Evolutionary conservation across 2,329 filamentous ascomycete genomes (phyloP).

Genomic region (Cordyceps fumosorosea): DNA sequence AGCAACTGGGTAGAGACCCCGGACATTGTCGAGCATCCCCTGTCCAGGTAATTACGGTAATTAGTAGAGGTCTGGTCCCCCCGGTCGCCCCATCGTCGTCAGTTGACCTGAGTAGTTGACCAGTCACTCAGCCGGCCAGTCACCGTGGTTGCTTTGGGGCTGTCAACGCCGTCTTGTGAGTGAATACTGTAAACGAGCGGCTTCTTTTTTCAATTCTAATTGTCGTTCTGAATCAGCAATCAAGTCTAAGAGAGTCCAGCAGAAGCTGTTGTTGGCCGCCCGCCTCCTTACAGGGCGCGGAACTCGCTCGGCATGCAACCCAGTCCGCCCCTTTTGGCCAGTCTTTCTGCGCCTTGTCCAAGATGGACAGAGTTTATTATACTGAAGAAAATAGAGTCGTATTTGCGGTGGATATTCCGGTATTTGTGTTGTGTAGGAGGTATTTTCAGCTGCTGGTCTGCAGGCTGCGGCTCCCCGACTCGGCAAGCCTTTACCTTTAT

Average conservation of each 20-base stretch:
- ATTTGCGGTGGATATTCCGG: not conserved
- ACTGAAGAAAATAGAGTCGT: not conserved
- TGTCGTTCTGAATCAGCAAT: no score
- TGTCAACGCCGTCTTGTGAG: no score
- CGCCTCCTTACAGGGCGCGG: not conserved
- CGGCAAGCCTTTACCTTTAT: no score
- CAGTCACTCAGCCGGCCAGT: not conserved
- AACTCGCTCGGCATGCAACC: not conserved
- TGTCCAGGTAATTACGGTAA: slow-evolving; percentile 21
- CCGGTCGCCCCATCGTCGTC: not conserved
- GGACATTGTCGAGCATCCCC: not conserved
- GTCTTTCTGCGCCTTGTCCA: not conserved
- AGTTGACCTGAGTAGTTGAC: not conserved
- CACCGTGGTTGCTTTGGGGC: not conserved
- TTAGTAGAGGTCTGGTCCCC: slow-evolving; percentile 9
- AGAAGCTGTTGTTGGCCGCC: no score
- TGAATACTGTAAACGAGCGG: no score
- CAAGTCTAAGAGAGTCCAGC: no score
- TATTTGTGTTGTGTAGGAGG: not conserved
- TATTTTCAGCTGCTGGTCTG: not conserved
- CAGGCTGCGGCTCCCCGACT: not conserved
- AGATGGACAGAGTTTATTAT: not conserved
- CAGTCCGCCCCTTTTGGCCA: not conserved
- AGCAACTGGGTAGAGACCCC: not conserved
- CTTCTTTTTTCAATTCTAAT: not conserved